Evolutionary conservation across 306 rosid species (phyloP), one percentile per base, ranked within the genome.

Genomic region (Gillenia trifoliata): DNA sequence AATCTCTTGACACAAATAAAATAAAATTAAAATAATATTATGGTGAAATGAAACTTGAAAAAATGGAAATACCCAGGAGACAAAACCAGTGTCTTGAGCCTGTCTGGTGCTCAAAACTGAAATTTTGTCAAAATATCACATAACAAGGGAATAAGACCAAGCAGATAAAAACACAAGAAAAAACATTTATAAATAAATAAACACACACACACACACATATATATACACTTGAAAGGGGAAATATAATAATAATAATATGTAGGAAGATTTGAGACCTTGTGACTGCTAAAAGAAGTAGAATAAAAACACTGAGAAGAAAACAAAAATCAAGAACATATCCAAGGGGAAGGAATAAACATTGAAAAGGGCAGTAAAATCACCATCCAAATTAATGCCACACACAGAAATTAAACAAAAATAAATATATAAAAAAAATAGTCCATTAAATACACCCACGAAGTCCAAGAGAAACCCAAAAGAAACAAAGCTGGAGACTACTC

Each of bases 301-400:
- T 80, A 83, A 81, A 64, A 84, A 79, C 92, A 90, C 74, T 63
- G 80, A 81, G 84, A 88, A 85, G 69, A 83, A 71, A 83, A 85
- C 96, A 90, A 90, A 89, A 86, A 80, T 79, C 66, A 83, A 78
- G 92, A 86, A 90, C 89, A 83, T 67, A 87, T 80, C 87, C 89
- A 74, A 77, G 80, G 85, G 31, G 75, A 88, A 88, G 84, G 96
- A 90, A 90, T 90, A 85, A 90, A 88, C 92, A 83, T 88, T 79
- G 96, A 88, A 88, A 88, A 86, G 82, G 85, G 90, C 52, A 87
- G 89, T 73, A 49, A 88, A 84, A 84, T 82, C 90, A 83, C 88
- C 75, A 81, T 84, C 88, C 78, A 70, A 72, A 68, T 62, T 59
- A 84, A 79, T 80, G 85, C 20, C 52, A 73, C 56, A 54, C 11